A percentile compares a stretch with the other conserved stretches of the same genome.
Evolutionary conservation across 305 asterid species (phyloP).

Genomic region (Fraxinus velutina): DNA sequence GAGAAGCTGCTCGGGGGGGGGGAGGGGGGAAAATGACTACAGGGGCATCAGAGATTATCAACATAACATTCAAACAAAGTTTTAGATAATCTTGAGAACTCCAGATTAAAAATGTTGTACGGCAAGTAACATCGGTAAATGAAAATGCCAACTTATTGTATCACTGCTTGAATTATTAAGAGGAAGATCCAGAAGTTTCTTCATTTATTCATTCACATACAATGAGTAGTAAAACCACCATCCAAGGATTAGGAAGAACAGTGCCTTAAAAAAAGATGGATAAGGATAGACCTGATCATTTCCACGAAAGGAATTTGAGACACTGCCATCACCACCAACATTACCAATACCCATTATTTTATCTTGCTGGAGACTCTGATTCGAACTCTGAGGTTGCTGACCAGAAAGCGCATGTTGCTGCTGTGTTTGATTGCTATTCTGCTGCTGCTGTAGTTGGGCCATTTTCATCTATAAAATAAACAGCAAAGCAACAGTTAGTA

Average conservation of each 20-base stretch:
- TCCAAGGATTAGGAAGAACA: not conserved
- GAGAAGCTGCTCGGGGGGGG: no score
- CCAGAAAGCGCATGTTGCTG: slow-evolving; percentile 56
- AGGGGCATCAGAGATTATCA: not conserved
- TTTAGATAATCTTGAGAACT: not conserved
- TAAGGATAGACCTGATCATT: slow-evolving; percentile 49
- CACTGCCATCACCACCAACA: slow-evolving; percentile 40
- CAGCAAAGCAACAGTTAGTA: slow-evolving; percentile 2
- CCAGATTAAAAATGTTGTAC: not conserved
- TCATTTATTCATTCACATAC: not conserved
- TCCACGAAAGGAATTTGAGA: slow-evolving; percentile 43
- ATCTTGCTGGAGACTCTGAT: slow-evolving; percentile 46
- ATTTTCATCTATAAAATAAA: slow-evolving; percentile 56
- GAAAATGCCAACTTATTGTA: not conserved
- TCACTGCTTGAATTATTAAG: not conserved
- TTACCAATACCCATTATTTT: slow-evolving; percentile 34
- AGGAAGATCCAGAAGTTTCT: not conserved
- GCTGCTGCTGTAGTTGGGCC: slow-evolving; percentile 58
- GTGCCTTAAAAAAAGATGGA: slow-evolving; percentile 11
- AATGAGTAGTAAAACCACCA: not conserved
- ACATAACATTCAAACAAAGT: not conserved
- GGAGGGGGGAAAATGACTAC: no score
- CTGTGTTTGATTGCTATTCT: slow-evolving; percentile 37
- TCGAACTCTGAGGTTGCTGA: slow-evolving; percentile 49
- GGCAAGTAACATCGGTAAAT: not conserved